Conservation (phyloP, 768 basidiomycete species). For the Phallus indusiatus region DNA sequence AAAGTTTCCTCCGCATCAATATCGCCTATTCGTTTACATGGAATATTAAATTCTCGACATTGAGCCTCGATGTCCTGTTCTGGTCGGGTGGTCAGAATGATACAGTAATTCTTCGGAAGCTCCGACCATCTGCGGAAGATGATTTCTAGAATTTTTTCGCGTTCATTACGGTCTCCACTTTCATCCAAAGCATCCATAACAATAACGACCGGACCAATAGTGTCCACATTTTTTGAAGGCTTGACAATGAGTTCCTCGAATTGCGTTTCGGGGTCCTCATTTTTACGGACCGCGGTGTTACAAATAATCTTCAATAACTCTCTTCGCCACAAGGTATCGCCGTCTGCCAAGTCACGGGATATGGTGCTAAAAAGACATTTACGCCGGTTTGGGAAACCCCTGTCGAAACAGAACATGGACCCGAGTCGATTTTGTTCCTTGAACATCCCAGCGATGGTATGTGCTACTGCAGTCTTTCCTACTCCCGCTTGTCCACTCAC, state of each 20-base stretch:
- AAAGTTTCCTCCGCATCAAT: background rate
- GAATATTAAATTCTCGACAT: background rate
- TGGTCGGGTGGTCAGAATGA: constrained; percentile 20
- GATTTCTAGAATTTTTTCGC: constrained; percentile 16
- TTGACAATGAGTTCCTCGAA: constrained; percentile 13
- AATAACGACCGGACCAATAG: constrained; percentile 16
- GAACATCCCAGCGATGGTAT: constrained; percentile 20
- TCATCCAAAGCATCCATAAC: constrained; percentile 18
- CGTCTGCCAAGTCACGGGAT: constrained; percentile 16
- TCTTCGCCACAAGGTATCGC: constrained; percentile 4
- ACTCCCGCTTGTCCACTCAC: constrained; percentile 18
- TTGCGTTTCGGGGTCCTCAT: background rate
- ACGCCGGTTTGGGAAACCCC: background rate
- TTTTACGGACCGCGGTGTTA: background rate
- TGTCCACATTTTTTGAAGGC: background rate
- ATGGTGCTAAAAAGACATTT: constrained; percentile 16
- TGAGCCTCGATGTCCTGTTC: constrained; percentile 15
- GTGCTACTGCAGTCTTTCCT: constrained; percentile 23
- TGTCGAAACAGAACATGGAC: constrained; percentile 18
- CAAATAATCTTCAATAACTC: constrained; percentile 5
- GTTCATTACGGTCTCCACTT: constrained; percentile 10
- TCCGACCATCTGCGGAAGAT: constrained; percentile 9
- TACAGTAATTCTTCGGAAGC: constrained; percentile 18
- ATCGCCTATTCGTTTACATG: background rate
- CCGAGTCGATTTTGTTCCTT: constrained; percentile 5